Evolutionary conservation across 2,329 filamentous ascomycete species (phyloP), one percentile per base, ranked within the genome.

Genomic region (Paramyrothecium roridum): DNA sequence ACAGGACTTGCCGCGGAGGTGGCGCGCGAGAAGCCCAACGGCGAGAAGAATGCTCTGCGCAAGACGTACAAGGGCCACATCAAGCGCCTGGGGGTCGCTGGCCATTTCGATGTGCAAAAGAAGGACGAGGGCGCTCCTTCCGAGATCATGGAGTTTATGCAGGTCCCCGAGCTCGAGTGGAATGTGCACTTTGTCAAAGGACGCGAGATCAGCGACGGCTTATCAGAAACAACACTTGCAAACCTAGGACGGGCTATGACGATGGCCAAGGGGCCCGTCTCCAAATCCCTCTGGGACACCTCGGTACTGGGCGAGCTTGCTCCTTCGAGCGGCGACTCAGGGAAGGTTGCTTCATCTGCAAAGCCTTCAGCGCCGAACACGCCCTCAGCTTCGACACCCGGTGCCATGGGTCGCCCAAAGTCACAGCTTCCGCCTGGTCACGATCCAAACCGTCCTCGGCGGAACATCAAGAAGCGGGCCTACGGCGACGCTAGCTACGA

Each of bases 401-500:
- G 63, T n/a, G 63, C 61, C 11, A 50, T 71, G 51, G 68, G 66
- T 43, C 70, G 76, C 23, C 62, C 73, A 53, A 79, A 78, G 67
- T 66, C 63, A 30, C 71, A 65, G 34, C 72, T 73, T 45, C 57
- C 70, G 21, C 64, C 71, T 26, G 71, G 68, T n/a, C 70, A 78
- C 33, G 79, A 83, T 54, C 71, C 74, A 12, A 70, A 76, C 43
- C 79, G 89, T 54, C 84, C 87, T 34, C 85, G 87, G 62, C 81
- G 89, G 50, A 76, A 79, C 54, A 80, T 83, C 58, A 90, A 89
- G 76, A 92, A 92, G 78, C 82, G 90, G 50, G 83, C 86, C 59
- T 93, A 92, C 67, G 85, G 87, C 43, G 89, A 93, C 60, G 82
- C 80, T 63, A 90, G 86, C 64, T 93, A 83, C 65, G 85, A 89